These are phyloP conservation scores for Rhazya stricta DNA, from an alignment of 257 asterid genomes.

Conservation along the genomic window DNA sequence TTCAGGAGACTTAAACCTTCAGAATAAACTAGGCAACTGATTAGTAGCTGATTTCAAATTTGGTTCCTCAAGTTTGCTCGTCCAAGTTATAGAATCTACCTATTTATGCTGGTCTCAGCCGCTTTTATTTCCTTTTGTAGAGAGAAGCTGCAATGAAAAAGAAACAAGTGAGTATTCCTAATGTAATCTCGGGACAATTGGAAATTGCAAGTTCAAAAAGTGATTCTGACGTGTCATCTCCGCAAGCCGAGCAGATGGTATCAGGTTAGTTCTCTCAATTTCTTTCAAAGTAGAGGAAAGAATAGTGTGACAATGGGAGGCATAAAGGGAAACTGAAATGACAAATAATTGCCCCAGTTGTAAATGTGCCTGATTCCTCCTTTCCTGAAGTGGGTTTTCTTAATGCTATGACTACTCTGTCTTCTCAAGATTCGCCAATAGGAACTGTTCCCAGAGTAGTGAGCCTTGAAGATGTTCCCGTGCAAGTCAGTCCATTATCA, in stretches of 20 bases:
- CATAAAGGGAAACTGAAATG: not conserved
- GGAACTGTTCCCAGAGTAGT: conserved; percentile 22
- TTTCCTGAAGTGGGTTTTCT: conserved; percentile 20
- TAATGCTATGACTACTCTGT: conserved; percentile 22
- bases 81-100: not conserved
- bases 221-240: conserved; percentile 27
- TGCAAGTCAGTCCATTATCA: conserved; percentile 33
- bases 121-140: conserved; percentile 29
- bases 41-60: not conserved
- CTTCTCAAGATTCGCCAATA: conserved; percentile 39
- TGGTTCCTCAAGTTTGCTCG: not conserved
- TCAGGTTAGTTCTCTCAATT: conserved; percentile 50
- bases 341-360: not conserved
- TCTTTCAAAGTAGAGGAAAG: not conserved
- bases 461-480: conserved; percentile 30
- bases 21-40: not conserved
- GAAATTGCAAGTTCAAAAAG: conserved; percentile 25
- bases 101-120: not conserved
- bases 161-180: conserved; percentile 44
- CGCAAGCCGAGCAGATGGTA: conserved; percentile 20
- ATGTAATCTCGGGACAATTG: conserved; percentile 23
- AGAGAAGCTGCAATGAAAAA: conserved; percentile 78
- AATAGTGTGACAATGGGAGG: not conserved
- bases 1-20: not conserved
- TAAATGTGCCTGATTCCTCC: conserved; percentile 11